Base-by-base conservation (phyloP, 1,284 basidiomycete species). In the Cryptococcus maquisensis region DNA sequence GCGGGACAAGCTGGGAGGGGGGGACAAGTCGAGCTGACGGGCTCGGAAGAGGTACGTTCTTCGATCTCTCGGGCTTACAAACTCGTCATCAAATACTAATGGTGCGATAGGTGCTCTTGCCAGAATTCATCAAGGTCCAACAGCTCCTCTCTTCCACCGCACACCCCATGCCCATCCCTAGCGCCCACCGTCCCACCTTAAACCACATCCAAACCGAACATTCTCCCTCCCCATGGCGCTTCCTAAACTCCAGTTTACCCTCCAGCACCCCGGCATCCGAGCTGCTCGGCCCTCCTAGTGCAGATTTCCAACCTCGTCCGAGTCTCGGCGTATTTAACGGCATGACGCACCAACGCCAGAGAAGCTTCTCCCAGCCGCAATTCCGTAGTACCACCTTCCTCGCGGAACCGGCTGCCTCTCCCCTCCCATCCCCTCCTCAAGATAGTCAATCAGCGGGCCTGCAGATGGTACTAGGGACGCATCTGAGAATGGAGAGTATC, bases 11-110 rank as follows among this genome's bases (percentile, higher is more conserved):
- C 64, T 16, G 54, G 39, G 3, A 26, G 13, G 8, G 69, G 67
- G 7, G 69, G 69, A 1, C 54, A 39, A 49, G 58, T 57, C 36
- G 65, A 70, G 49, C 37, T 70, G 42, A 70, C 66, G 1, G 68
- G 68, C 2, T 48, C 55, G 4, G 51, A 56, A 28, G 62, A 62
- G 21, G 67, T 65, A 36, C 54, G 63, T 41, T 37, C 21, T 1
- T 10, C 43, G 24, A 23, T 21, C 9, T 26, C 24, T 44, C 9
- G 2, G 1, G 15, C 18, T 21, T 26, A 6, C 20, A 43, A 8
- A 15, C 41, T 13, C 41, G 41, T 15, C 20, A 21, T 46, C 26
- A 23, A 18, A 9, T 23, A 35, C 28, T 39, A 8, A 16, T 15
- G 8, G 16, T 16, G 18, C 2, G 20, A 23, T 49, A 58, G 56